A percentile compares a stretch with the other conserved stretches of the same genome.
phyloP scores from a whole-genome alignment of 306 rosid species.

The Crotalaria pallida region DNA sequence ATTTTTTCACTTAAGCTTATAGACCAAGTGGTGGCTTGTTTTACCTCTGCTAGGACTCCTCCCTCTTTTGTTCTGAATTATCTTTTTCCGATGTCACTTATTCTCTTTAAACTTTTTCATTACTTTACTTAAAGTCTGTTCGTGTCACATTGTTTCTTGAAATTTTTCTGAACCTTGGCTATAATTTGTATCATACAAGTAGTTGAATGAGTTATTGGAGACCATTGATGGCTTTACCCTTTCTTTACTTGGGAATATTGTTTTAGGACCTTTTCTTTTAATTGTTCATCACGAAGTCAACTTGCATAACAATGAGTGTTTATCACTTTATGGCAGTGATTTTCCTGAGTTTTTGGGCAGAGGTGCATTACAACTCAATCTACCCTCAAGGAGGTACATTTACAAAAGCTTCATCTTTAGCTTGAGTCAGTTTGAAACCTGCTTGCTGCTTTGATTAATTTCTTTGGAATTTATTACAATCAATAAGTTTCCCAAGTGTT shows the following conservation, averaged over 20 bases:
- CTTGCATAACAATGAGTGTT: background rate
- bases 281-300: background rate
- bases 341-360: slow-evolving; percentile 94
- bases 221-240: background rate
- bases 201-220: background rate
- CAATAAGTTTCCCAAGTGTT: background rate
- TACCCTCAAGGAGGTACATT: slow-evolving; percentile 75
- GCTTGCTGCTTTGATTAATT: background rate
- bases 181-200: background rate
- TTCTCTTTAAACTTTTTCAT: background rate
- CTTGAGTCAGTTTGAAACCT: slow-evolving; percentile 13
- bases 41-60: background rate
- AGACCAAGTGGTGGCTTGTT: background rate
- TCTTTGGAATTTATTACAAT: background rate
- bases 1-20: background rate
- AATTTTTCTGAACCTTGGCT: slow-evolving; percentile 2
- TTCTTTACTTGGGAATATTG: background rate
- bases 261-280: background rate
- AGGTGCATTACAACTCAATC: slow-evolving; percentile 94
- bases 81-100: background rate
- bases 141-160: background rate
- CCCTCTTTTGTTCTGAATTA: background rate
- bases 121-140: background rate
- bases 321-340: slow-evolving; percentile 61
- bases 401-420: slow-evolving; percentile 3